A percentile compares a stretch with the other conserved stretches of the same genome.
These are phyloP conservation scores for Dictyostelium brefeldianum DNA, from an alignment of 78 protist species.

Conservation along the genomic window DNA sequence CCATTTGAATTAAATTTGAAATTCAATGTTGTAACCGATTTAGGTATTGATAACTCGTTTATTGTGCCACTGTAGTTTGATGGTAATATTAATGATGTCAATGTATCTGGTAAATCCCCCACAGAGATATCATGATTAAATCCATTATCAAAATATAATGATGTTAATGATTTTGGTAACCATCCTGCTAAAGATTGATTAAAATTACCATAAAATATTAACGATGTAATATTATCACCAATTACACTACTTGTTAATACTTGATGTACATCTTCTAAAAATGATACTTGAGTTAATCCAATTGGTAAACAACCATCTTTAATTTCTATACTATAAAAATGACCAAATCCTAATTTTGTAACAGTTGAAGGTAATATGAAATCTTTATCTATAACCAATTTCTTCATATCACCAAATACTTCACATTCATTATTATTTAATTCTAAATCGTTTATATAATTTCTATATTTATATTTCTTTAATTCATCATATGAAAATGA, in stretches of 20 bases:
- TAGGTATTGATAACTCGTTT: not conserved
- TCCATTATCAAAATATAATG: not conserved
- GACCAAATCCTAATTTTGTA: too few species aligned
- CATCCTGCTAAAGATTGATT: not conserved
- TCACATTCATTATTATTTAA: too few species aligned
- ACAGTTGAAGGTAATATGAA: too few species aligned
- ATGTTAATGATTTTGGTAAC: not conserved
- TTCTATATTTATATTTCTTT: not conserved
- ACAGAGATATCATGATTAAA: not conserved
- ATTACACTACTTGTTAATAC: not conserved
- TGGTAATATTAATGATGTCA: not conserved
- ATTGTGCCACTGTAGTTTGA: not conserved
- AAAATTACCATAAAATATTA: not conserved
- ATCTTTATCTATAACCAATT: too few species aligned
- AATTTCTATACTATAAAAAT: not conserved
- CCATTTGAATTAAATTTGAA: not conserved
- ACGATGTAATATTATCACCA: not conserved
- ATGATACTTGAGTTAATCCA: not conserved
- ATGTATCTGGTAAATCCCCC: not conserved
- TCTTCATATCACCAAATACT: too few species aligned
- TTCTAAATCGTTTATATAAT: not conserved
- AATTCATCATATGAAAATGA: not conserved
- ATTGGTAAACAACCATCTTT: not conserved
- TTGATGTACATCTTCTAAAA: not conserved
- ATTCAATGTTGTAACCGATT: conserved; percentile 1